These are phyloP conservation scores for Hypoxylon fragiforme DNA, from an alignment of 495 filamentous ascomycete species.

Conservation along the genomic window DNA sequence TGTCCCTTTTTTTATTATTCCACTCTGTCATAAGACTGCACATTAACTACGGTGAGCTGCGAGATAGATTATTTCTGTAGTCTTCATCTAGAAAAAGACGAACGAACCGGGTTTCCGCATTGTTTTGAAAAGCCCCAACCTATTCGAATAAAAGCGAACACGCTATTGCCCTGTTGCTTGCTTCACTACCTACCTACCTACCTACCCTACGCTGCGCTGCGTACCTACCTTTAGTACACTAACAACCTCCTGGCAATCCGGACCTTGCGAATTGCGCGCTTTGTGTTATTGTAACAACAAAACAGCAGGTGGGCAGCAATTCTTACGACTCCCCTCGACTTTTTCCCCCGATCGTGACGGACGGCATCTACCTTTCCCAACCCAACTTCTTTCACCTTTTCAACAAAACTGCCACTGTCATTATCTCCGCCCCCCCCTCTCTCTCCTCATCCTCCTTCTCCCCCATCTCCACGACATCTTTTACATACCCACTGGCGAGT, in stretches of 20 bases:
- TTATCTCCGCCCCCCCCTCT: no score
- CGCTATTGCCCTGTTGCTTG: slow-evolving; percentile 10
- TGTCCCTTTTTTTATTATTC: slow-evolving; percentile 13
- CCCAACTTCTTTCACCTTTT: slow-evolving; percentile 4
- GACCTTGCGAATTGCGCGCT: slow-evolving; percentile 22
- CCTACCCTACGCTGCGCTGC: no score
- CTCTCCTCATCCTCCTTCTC: no score
- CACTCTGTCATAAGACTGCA: neutral
- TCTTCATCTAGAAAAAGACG: slow-evolving; percentile 6
- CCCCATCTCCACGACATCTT: slow-evolving; percentile 15
- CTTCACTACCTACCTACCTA: slow-evolving; percentile 5
- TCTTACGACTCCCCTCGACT: slow-evolving; percentile 19
- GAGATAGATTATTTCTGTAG: slow-evolving; percentile 13
- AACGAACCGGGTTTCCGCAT: slow-evolving; percentile 22
- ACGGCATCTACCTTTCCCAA: slow-evolving; percentile 19
- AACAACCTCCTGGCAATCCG: slow-evolving; percentile 22
- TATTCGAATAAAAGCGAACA: slow-evolving; percentile 6
- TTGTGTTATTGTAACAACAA: slow-evolving; percentile 32
- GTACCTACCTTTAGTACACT: neutral
- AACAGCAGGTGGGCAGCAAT: slow-evolving; percentile 22
- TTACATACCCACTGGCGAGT: slow-evolving; percentile 16
- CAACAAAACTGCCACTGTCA: no score
- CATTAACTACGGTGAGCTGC: slow-evolving; percentile 5
- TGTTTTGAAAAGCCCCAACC: slow-evolving; percentile 17
- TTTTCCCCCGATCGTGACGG: slow-evolving; percentile 22